phyloP scores from a whole-genome alignment of 2,329 filamentous ascomycete species.

The Emmonsia crescens region DNA sequence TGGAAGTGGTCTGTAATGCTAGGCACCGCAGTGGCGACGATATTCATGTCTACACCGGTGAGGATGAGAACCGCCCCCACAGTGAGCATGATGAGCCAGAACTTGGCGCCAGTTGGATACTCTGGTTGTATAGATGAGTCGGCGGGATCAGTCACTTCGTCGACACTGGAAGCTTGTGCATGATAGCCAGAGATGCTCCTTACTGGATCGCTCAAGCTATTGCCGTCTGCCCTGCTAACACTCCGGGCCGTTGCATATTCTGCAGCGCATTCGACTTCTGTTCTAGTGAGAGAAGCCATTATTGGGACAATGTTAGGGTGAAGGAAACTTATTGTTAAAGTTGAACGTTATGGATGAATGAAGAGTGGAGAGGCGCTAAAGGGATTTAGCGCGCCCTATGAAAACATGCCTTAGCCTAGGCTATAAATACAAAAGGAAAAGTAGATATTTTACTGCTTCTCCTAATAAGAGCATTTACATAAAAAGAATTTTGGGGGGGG shows the following conservation, averaged over 20 bases:
- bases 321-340: background rate
- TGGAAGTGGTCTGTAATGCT: constrained; percentile 22
- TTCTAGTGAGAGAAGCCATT: background rate
- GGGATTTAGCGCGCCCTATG: background rate
- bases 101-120: background rate
- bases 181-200: background rate
- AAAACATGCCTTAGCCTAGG: background rate
- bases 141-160: background rate
- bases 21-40: background rate
- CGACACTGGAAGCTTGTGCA: background rate
- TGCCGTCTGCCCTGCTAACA: background rate
- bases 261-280: background rate
- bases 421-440: too few relatives aligned
- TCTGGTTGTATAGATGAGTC: background rate
- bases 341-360: background rate
- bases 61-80: background rate
- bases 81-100: background rate
- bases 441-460: too few relatives aligned
- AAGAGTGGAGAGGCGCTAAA: background rate
- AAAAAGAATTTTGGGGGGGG: too few relatives aligned
- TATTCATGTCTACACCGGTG: background rate
- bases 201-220: background rate
- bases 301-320: background rate
- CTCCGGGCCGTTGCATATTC: background rate
- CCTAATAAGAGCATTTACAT: background rate